Percentiles rank a stretch among this genome's conserved stretches.
These are phyloP conservation scores for Vanrija pseudolonga DNA, from an alignment of 1,284 basidiomycete species.

Conservation along the genomic window DNA sequence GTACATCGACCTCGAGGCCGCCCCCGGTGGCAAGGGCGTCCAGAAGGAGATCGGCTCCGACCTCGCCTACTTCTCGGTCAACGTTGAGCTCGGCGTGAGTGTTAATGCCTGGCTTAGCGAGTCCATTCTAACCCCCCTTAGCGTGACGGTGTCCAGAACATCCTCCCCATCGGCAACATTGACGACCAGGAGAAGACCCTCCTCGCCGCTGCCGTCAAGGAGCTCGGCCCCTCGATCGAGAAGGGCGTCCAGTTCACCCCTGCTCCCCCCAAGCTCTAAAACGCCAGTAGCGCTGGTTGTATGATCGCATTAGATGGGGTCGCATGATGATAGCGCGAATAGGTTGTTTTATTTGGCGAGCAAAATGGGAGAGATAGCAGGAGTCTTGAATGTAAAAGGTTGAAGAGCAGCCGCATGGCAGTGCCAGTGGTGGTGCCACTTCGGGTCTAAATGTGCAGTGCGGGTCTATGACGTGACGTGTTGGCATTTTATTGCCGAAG, in stretches of 20 bases:
- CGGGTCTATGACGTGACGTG: too few species aligned
- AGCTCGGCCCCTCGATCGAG: conserved; percentile 55
- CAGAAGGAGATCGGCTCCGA: conserved; percentile 51
- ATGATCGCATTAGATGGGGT: not conserved
- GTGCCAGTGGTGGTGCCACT: not conserved
- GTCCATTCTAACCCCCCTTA: conserved; percentile 8
- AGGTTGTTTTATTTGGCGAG: not conserved
- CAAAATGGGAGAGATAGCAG: not conserved
- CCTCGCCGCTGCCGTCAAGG: conserved; percentile 53
- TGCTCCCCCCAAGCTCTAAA: conserved; percentile 46
- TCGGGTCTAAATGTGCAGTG: not conserved
- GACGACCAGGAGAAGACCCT: conserved; percentile 53
- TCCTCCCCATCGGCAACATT: conserved; percentile 54
- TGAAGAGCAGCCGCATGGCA: too few species aligned
- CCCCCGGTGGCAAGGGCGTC: conserved; percentile 47
- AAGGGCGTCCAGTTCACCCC: conserved; percentile 51
- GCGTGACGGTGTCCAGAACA: conserved; percentile 55
- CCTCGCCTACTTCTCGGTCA: conserved; percentile 83
- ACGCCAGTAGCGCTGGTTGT: not conserved
- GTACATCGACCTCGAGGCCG: conserved; percentile 71
- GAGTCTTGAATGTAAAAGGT: not conserved
- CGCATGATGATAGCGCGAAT: not conserved
- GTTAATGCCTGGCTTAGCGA: not conserved
- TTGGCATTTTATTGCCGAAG: too few species aligned
- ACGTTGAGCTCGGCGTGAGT: conserved; percentile 80